Evolutionary conservation across 2,329 filamentous ascomycete species (phyloP), one percentile per base, ranked within the genome.

Genomic region (Bipolaris oryzae): DNA sequence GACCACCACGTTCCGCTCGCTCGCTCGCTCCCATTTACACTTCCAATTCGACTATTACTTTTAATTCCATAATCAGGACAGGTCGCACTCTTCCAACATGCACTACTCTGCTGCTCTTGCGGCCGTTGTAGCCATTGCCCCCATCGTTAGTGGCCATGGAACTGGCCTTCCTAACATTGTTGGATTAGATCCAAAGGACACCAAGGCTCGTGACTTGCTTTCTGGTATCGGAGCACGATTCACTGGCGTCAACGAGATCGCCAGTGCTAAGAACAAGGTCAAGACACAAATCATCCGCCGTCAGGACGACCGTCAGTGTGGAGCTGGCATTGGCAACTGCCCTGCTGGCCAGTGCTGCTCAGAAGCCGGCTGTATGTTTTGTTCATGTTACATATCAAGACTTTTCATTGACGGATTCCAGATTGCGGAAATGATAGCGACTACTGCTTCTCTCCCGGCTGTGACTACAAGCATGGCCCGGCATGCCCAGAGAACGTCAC

Each of bases 401-500:
- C 10, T 37, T 5, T 28, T 13, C 13, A 47, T 60, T 73, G 47
- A 72, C 47, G 9, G 20, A 11, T 13, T 5, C 11, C 37, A 73
- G 70, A 82, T 79, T 87, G 85, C 60, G 85, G 85, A 47, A 79
- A 71, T n/a, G 79, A 77, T 3, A 70, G 70, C 10, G 80, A 83
- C 1, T 86, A 87, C 73, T 89, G 87, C 74, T 79, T 80, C 28
- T 82, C 85, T 18, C 87, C 87, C 2, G 82, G 86, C 50, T 89
- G 87, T 67, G 80, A 85, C 68, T 84, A 87, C 65, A 74, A 82
- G 61, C 87, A 84, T 62, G 85, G 85, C n/a, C 79, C 85, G 18
- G 81, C 75, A 3, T 89, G 87, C 62, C 85, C 88, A 61, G 85
- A 82, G 50, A 87, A 88, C 62, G 68, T 76, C 25, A 79, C 78